Conservation (phyloP, 768 basidiomycete species). For the Lactifluus hygrophoroides region DNA sequence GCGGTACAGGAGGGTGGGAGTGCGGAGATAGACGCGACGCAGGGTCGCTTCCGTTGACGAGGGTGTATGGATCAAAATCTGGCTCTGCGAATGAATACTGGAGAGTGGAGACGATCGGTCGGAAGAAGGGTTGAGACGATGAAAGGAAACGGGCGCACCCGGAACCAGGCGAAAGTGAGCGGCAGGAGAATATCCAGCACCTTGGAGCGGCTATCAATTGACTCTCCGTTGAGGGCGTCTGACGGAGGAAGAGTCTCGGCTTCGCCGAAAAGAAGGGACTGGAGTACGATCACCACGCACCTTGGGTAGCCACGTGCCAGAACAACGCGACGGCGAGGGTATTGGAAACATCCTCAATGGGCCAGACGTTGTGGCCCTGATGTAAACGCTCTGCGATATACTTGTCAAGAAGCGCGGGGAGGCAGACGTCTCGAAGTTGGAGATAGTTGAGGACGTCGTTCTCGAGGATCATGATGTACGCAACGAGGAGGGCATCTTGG, state of each 20-base stretch:
- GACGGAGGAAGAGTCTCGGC: not conserved
- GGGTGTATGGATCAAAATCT: conserved; percentile 9
- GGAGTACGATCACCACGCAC: conserved; percentile 13
- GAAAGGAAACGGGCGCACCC: conserved; percentile 8
- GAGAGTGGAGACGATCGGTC: not conserved
- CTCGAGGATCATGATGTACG: conserved; percentile 20
- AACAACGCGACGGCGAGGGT: conserved; percentile 18
- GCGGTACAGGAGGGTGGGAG: not conserved
- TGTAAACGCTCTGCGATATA: conserved; percentile 10
- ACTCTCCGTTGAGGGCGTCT: conserved; percentile 16
- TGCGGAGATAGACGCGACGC: not conserved
- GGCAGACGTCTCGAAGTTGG: conserved; percentile 4
- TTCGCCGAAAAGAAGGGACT: not conserved
- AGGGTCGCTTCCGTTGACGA: not conserved
- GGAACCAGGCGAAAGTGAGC: conserved; percentile 14
- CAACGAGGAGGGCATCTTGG: conserved; percentile 2
- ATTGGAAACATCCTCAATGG: conserved; percentile 11
- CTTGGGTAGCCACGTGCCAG: conserved; percentile 20
- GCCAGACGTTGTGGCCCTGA: conserved; percentile 10
- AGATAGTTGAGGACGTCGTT: conserved; percentile 13
- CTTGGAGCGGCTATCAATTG: conserved; percentile 6
- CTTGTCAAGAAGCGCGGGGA: conserved; percentile 7
- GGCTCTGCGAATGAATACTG: conserved; percentile 17
- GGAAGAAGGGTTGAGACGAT: not conserved
- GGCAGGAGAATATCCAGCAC: conserved; percentile 12